These are phyloP conservation scores for Neofusicoccum parvum DNA, from an alignment of 2,329 filamentous ascomycete species.

Conservation along the genomic window DNA sequence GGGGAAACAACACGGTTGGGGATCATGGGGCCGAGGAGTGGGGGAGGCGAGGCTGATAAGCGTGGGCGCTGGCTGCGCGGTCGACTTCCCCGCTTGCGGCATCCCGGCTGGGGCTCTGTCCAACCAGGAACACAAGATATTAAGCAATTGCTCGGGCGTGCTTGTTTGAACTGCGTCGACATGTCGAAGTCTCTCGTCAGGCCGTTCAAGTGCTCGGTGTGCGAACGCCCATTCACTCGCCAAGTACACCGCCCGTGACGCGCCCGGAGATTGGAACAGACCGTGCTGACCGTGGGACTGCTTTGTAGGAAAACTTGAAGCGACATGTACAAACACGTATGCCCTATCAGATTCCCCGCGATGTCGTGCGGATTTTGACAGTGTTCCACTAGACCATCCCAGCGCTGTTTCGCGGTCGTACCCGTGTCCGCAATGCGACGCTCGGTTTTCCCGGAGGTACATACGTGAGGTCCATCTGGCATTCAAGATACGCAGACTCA, in stretches of 20 bases:
- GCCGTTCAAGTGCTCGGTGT: background rate
- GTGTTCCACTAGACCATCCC: background rate
- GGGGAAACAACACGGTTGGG: too few species aligned
- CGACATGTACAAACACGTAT: background rate
- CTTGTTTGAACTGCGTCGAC: background rate
- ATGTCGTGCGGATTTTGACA: too few species aligned
- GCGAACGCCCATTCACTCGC: background rate
- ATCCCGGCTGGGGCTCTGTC: too few species aligned
- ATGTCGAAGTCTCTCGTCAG: background rate
- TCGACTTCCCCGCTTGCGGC: too few species aligned
- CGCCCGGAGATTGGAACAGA: too few species aligned
- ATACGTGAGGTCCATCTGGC: background rate
- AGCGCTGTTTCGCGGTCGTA: background rate
- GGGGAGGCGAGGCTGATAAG: too few species aligned
- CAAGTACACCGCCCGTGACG: background rate
- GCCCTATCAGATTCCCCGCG: too few species aligned
- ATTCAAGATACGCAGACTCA: fast-evolving
- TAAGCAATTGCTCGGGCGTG: background rate
- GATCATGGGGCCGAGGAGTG: too few species aligned
- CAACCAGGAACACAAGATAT: too few species aligned
- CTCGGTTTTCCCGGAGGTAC: background rate
- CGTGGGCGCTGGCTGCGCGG: too few species aligned
- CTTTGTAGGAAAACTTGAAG: background rate
- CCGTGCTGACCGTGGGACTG: background rate
- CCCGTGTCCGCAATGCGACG: constrained; percentile 6